Evolutionary conservation across 2,329 filamentous ascomycete species (phyloP).

Genomic region (Akanthomyces lecanii): DNA sequence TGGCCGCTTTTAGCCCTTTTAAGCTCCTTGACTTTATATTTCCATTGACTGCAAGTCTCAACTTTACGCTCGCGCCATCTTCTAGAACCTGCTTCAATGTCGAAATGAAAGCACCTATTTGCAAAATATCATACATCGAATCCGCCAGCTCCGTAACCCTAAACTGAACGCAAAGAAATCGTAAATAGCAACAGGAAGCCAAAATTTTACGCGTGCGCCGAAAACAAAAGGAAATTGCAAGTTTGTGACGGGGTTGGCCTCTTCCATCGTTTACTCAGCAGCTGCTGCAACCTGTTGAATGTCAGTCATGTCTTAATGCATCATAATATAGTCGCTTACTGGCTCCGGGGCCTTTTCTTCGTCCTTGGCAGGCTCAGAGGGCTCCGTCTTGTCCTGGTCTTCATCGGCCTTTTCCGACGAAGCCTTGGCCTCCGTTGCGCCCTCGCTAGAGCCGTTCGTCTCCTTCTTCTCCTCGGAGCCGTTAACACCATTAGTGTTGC

Average conservation of each 20-base stretch:
- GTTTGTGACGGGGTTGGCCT: background rate
- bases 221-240: slow-evolving; percentile 11
- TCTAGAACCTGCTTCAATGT: slow-evolving; percentile 2
- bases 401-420: slow-evolving; percentile 37
- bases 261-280: slow-evolving; percentile 10
- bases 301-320: slow-evolving; percentile 22
- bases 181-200: slow-evolving; percentile 6
- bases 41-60: background rate
- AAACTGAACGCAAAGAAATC: slow-evolving; percentile 3
- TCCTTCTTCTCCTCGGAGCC: slow-evolving; percentile 44
- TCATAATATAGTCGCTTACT: slow-evolving; percentile 21
- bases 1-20: background rate
- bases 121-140: slow-evolving; percentile 17
- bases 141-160: slow-evolving; percentile 7
- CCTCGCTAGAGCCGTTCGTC: slow-evolving; percentile 38
- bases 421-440: slow-evolving; percentile 29
- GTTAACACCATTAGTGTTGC: slow-evolving; percentile 44
- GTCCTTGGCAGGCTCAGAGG: slow-evolving; percentile 25
- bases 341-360: slow-evolving; percentile 27
- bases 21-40: background rate
- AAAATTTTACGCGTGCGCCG: slow-evolving; percentile 12
- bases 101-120: slow-evolving; percentile 12
- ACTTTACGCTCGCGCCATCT: background rate
- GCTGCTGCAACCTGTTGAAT: slow-evolving; percentile 22
- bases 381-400: slow-evolving; percentile 26